phyloP scores from a whole-genome alignment of 2,329 filamentous ascomycete genomes.

The Grosmannia huntii region DNA sequence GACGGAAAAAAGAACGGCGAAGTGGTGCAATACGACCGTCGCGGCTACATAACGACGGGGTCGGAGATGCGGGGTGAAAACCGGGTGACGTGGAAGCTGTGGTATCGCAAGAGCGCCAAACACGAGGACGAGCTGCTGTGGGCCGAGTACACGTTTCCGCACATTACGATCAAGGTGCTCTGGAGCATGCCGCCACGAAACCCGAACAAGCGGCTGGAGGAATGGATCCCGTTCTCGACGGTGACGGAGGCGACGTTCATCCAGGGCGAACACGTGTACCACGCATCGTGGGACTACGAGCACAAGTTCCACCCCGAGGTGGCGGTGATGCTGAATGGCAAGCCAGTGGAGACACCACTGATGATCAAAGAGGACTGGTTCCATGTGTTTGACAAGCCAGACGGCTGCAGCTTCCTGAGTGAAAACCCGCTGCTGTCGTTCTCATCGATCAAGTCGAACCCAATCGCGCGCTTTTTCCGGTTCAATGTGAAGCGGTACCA shows the following conservation, averaged over 20 bases:
- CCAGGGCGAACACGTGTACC: conserved; percentile 36
- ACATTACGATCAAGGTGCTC: conserved; percentile 39
- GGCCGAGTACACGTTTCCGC: conserved; percentile 38
- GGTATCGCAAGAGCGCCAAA: conserved; percentile 39
- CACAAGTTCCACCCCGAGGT: conserved; percentile 35
- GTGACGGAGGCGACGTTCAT: conserved; percentile 42
- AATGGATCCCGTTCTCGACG: conserved; percentile 41
- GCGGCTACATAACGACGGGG: conserved; percentile 38
- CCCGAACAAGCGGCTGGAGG: conserved; percentile 35
- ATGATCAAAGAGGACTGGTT: conserved; percentile 37
- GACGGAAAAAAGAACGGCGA: conserved; percentile 30
- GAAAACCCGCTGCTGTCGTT: conserved; percentile 40
- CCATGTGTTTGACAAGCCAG: conserved; percentile 28
- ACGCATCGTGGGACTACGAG: conserved; percentile 34
- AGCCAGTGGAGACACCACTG: conserved; percentile 35
- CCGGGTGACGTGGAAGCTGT: conserved; percentile 38
- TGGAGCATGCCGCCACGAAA: conserved; percentile 39
- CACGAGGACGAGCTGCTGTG: conserved; percentile 42
- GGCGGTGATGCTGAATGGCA: conserved; percentile 34
- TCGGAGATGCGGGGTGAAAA: conserved; percentile 40
- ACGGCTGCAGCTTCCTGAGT: conserved; percentile 27
- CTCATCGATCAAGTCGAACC: conserved; percentile 18
- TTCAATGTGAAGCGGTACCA: conserved; percentile 23
- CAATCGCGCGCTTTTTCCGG: conserved; percentile 20
- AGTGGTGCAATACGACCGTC: conserved; percentile 36